Evolutionary conservation across 169 alveolate genomes (phyloP).

Genomic region (Cryptosporidium parvum): DNA sequence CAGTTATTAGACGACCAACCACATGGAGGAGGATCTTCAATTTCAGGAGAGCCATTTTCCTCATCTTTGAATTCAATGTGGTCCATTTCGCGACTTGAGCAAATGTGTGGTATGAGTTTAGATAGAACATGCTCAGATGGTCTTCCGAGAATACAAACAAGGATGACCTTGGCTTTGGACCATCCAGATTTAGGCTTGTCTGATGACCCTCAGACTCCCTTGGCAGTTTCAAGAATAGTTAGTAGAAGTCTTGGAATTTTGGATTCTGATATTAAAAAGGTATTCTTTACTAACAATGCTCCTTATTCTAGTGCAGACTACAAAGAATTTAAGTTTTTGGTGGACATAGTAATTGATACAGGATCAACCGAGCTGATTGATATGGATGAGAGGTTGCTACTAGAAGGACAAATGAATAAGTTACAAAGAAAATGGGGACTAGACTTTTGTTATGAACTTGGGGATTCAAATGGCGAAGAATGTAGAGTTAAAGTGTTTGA

Average conservation of each 20-base stretch:
- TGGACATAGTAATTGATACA: conserved; percentile 33
- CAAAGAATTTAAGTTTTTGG: conserved; percentile 9
- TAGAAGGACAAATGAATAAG: neutral
- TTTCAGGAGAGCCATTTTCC: conserved; percentile 2
- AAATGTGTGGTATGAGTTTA: conserved; percentile 77
- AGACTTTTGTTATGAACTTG: conserved; percentile 33
- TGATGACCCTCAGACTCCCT: conserved; percentile 16
- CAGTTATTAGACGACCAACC: conserved; percentile 9
- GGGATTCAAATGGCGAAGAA: conserved; percentile 23
- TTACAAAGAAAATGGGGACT: conserved; percentile 2
- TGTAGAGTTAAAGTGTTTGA: conserved; percentile 33
- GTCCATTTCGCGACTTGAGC: conserved; percentile 79
- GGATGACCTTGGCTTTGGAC: conserved; percentile 10
- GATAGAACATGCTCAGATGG: conserved; percentile 81
- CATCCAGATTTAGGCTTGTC: conserved; percentile 23
- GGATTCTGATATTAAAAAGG: conserved; percentile 61
- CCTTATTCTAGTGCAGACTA: neutral
- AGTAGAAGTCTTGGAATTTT: conserved; percentile 33
- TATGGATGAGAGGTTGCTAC: neutral
- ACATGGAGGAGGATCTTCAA: neutral
- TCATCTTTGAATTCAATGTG: conserved; percentile 18
- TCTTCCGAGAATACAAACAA: conserved; percentile 45
- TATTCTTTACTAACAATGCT: conserved; percentile 10
- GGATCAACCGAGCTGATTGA: conserved; percentile 26
- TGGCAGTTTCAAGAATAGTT: conserved; percentile 4